Evolutionary conservation across 306 rosid species (phyloP).

Genomic region (Hippophae rhamnoides): DNA sequence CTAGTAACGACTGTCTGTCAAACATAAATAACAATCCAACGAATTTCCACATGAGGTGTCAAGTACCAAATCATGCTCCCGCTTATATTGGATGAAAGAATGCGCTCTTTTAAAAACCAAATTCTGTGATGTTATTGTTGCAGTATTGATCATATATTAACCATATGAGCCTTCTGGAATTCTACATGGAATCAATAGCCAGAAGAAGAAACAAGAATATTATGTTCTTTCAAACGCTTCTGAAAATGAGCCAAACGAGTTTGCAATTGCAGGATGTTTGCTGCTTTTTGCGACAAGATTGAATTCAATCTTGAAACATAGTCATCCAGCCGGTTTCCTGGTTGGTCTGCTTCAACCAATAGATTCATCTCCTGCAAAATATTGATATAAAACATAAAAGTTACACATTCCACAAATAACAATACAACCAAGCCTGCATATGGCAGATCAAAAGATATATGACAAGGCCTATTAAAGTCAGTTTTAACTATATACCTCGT

Average conservation of each 20-base stretch:
- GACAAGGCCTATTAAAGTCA: neutral
- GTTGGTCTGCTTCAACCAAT: slow-evolving; percentile 93
- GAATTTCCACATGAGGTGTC: too few relatives aligned
- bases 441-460: neutral
- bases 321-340: slow-evolving; percentile 84
- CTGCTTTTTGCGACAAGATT: slow-evolving; percentile 95
- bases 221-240: slow-evolving; percentile 89
- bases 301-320: slow-evolving; percentile 67
- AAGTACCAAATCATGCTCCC: neutral
- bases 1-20: slow-evolving; percentile 8
- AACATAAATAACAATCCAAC: too few relatives aligned
- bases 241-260: slow-evolving; percentile 82
- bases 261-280: slow-evolving; percentile 86
- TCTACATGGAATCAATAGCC: slow-evolving; percentile 41
- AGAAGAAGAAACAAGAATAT: slow-evolving; percentile 65
- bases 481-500: slow-evolving; percentile 51
- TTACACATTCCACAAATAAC: too few relatives aligned
- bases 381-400: too few relatives aligned
- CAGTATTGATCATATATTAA: too few relatives aligned
- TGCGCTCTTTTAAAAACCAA: neutral
- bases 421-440: too few relatives aligned
- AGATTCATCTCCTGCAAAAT: slow-evolving; percentile 88
- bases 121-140: neutral
- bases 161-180: slow-evolving; percentile 12
- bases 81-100: neutral